Percentiles rank a stretch among this genome's conserved stretches.
phyloP scores from a whole-genome alignment of 768 basidiomycete species.

The Pleurotus giganteus region DNA sequence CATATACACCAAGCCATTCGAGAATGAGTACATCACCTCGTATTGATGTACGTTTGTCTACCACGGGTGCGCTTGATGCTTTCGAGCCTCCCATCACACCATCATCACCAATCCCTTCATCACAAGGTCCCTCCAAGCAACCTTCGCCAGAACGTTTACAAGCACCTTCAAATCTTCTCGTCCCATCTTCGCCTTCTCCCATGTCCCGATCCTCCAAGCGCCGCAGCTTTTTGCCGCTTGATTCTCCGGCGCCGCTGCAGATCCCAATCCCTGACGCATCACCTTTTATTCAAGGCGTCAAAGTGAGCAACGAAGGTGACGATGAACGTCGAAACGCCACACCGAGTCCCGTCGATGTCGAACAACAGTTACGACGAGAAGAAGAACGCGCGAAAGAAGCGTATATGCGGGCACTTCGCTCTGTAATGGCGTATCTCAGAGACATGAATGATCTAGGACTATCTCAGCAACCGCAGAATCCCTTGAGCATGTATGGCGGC shows the following conservation, averaged over 20 bases:
- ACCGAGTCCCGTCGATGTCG: conserved; percentile 45
- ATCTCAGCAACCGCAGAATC: conserved; percentile 53
- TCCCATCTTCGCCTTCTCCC: conserved; percentile 40
- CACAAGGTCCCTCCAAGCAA: conserved; percentile 1
- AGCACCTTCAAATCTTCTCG: conserved; percentile 34
- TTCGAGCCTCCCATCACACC: conserved; percentile 35
- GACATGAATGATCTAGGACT: conserved; percentile 92
- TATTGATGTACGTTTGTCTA: conserved; percentile 72
- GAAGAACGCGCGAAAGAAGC: conserved; percentile 71
- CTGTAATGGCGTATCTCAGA: conserved; percentile 92
- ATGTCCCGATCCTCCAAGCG: conserved; percentile 57
- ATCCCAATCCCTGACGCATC: conserved; percentile 66
- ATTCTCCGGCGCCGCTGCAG: conserved; percentile 57
- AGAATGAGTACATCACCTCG: conserved; percentile 49
- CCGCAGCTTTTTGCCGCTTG: conserved; percentile 87
- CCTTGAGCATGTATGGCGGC: conserved; percentile 58
- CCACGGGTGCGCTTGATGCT: conserved; percentile 59
- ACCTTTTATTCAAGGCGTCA: conserved; percentile 52
- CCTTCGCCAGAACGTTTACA: conserved; percentile 25
- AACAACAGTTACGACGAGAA: conserved; percentile 58
- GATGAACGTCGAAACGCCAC: conserved; percentile 26
- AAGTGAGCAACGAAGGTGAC: conserved; percentile 37
- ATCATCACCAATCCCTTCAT: conserved; percentile 14
- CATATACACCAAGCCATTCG: conserved; percentile 29
- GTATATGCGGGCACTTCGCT: conserved; percentile 78